Percentiles rank a stretch among this genome's conserved stretches.
Conservation (phyloP, 306 rosid genomes). For the Oemleria cerasiformis region DNA sequence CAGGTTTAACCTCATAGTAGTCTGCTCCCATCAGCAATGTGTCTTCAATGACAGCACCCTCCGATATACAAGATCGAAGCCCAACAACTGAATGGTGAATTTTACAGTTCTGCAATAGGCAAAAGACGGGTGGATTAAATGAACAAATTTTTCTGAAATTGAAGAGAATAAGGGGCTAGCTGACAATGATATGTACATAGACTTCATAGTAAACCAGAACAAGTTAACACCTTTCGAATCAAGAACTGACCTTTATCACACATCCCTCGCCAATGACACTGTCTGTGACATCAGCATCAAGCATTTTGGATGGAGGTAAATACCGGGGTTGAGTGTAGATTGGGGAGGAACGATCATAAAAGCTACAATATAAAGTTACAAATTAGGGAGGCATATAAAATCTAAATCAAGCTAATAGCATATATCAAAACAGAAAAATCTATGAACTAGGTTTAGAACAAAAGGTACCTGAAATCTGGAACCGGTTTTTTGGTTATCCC, state of each 20-base stretch:
- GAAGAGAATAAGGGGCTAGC: constrained; percentile 6
- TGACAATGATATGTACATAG: neutral
- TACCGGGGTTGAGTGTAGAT: constrained; percentile 99
- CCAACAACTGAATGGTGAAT: constrained; percentile 95
- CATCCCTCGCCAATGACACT: constrained; percentile 99
- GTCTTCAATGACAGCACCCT: constrained; percentile 97
- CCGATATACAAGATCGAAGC: constrained; percentile 89
- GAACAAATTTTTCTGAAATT: constrained; percentile 3
- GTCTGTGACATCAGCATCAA: constrained; percentile 94
- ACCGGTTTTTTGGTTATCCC: constrained; percentile 96
- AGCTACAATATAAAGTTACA: constrained; percentile 45
- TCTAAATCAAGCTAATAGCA: constrained; percentile 12
- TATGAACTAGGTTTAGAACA: constrained; percentile 10
- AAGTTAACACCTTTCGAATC: neutral
- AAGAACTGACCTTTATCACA: constrained; percentile 73
- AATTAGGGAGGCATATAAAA: constrained; percentile 16
- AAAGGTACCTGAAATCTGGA: constrained; percentile 83
- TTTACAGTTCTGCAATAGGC: constrained; percentile 74
- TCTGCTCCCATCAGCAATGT: constrained; percentile 96
- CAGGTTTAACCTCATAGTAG: constrained; percentile 77
- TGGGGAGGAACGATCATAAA: constrained; percentile 97
- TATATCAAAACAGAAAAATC: constrained; percentile 1
- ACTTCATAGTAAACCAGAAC: constrained; percentile 3
- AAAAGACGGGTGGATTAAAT: constrained; percentile 1
- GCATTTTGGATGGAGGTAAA: constrained; percentile 98